phyloP scores from a whole-genome alignment of 768 basidiomycete genomes.

The Pilatotrama ljubarskyi region DNA sequence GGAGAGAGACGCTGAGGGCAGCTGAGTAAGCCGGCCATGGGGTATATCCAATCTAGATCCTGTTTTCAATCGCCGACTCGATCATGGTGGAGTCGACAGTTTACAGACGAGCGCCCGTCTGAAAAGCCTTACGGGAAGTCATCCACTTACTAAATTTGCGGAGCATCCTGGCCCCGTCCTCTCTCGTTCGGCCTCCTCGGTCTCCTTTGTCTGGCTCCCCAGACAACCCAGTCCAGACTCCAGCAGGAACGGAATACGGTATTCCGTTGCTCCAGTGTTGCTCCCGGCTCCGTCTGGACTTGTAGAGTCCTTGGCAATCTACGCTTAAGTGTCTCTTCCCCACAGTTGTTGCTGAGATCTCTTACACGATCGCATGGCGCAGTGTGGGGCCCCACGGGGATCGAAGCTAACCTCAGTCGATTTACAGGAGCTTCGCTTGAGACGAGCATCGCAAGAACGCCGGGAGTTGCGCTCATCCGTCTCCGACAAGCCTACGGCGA shows the following conservation, averaged over 20 bases:
- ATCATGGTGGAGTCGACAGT: too few species aligned
- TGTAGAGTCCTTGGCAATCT: not conserved
- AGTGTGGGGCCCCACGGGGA: conserved; percentile 16
- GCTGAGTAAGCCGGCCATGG: too few species aligned
- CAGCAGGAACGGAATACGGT: not conserved
- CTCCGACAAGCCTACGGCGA: too few species aligned
- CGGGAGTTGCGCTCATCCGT: not conserved
- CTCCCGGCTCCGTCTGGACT: not conserved
- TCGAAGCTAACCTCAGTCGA: not conserved
- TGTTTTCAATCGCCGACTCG: too few species aligned
- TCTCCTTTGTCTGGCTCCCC: not conserved
- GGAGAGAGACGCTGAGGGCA: too few species aligned
- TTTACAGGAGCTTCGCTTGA: not conserved
- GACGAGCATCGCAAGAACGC: not conserved
- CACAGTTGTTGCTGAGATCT: not conserved
- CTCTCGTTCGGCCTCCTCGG: not conserved
- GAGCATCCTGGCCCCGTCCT: not conserved
- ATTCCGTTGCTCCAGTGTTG: not conserved
- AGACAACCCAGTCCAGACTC: not conserved
- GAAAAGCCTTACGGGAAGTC: too few species aligned
- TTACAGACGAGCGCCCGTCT: too few species aligned
- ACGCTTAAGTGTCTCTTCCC: not conserved
- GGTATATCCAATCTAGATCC: too few species aligned
- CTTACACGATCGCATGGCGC: not conserved
- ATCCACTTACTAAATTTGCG: too few species aligned